phyloP scores from a whole-genome alignment of 2,329 filamentous ascomycete genomes.

The Talaromyces amestolkiae region DNA sequence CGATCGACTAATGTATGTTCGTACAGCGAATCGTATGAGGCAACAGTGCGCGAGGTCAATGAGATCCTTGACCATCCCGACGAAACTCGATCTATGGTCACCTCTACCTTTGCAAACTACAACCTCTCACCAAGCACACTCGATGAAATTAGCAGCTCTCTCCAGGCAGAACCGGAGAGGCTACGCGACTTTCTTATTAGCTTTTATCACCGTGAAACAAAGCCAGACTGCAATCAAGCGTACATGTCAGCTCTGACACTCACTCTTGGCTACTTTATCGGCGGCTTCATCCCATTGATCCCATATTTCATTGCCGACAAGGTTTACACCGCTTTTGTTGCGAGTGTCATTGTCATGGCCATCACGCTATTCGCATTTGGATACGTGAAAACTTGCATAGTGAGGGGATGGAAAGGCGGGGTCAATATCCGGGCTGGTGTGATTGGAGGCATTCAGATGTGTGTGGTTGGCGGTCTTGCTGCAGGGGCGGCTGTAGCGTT shows the following conservation, averaged over 20 bases:
- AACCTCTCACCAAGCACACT: conserved; percentile 39
- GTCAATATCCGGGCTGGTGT: conserved; percentile 54
- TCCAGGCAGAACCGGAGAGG: conserved; percentile 38
- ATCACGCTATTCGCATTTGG: conserved; percentile 47
- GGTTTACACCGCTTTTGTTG: conserved; percentile 43
- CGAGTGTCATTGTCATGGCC: conserved; percentile 45
- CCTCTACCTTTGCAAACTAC: conserved; percentile 42
- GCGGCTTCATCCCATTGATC: conserved; percentile 45
- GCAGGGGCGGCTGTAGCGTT: conserved; percentile 65
- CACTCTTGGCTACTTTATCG: conserved; percentile 34
- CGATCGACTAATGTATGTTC: conserved; percentile 6
- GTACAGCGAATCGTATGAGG: conserved; percentile 44
- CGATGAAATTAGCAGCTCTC: conserved; percentile 35
- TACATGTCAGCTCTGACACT: conserved; percentile 46
- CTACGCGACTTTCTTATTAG: conserved; percentile 49
- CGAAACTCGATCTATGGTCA: conserved; percentile 41
- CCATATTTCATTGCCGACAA: conserved; percentile 47
- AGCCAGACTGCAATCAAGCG: conserved; percentile 47
- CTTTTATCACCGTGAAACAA: conserved; percentile 48
- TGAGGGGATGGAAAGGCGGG: conserved; percentile 44
- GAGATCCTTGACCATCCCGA: conserved; percentile 37
- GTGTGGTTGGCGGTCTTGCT: conserved; percentile 63
- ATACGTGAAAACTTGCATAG: conserved; percentile 46
- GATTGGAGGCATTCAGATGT: conserved; percentile 62
- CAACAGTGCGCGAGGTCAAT: conserved; percentile 46